Percentiles rank a stretch among this genome's conserved stretches.
These are phyloP conservation scores for Lachnellula hyalina DNA, from an alignment of 2,329 filamentous ascomycete genomes.

Conservation along the genomic window DNA sequence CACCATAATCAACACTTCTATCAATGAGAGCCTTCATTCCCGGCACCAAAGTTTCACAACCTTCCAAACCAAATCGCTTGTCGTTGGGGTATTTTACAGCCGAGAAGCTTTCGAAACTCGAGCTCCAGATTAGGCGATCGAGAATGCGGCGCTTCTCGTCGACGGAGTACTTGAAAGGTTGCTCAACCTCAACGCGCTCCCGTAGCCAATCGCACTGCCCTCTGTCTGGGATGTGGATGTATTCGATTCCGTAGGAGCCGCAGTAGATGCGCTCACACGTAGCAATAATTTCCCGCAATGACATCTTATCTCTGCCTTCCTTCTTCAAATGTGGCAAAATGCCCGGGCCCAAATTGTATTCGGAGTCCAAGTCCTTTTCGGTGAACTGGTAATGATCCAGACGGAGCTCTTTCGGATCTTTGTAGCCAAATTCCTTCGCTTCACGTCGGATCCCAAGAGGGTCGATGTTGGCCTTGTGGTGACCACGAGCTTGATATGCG, in stretches of 20 bases:
- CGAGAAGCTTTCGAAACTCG: slow-evolving; percentile 92
- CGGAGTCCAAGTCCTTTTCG: slow-evolving; percentile 86
- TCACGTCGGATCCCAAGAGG: slow-evolving; percentile 90
- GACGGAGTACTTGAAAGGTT: slow-evolving; percentile 93
- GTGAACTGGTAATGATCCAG: slow-evolving; percentile 93
- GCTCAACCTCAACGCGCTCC: slow-evolving; percentile 87
- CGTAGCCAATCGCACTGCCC: slow-evolving; percentile 98
- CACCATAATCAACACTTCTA: slow-evolving; percentile 94
- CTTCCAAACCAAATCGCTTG: slow-evolving; percentile 97
- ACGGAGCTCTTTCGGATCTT: slow-evolving; percentile 85
- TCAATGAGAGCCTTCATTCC: slow-evolving; percentile 99
- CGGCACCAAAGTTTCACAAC: slow-evolving; percentile 92
- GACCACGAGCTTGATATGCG: slow-evolving; percentile 94
- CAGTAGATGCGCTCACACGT: slow-evolving; percentile 96
- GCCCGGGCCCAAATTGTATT: slow-evolving; percentile 88
- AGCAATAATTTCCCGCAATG: slow-evolving; percentile 84
- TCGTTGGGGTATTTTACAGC: slow-evolving; percentile 99
- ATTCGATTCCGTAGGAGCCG: slow-evolving; percentile 95
- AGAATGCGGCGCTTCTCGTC: slow-evolving; percentile 98
- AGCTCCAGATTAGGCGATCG: slow-evolving; percentile 97
- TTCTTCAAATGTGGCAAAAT: slow-evolving; percentile 92
- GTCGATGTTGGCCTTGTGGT: slow-evolving; percentile 97
- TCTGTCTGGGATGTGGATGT: slow-evolving; percentile 97
- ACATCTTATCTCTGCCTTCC: slow-evolving; percentile 90
- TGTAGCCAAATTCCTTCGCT: slow-evolving; percentile 75